Conservation (phyloP, 768 basidiomycete species). For the Crucibulum laeve region DNA sequence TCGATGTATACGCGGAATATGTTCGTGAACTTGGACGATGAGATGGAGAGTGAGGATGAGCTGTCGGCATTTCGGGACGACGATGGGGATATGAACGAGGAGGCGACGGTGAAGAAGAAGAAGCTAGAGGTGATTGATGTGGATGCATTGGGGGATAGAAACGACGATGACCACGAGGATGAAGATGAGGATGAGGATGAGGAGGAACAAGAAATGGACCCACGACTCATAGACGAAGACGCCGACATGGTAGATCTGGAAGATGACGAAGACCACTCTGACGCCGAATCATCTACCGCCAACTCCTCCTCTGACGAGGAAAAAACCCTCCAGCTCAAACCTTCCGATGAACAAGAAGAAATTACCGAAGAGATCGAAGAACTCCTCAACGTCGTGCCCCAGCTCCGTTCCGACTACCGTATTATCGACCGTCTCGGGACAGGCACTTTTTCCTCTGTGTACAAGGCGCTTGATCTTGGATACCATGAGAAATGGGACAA, state of each 20-base stretch:
- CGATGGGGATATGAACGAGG: slow-evolving; percentile 3
- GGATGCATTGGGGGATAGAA: neutral
- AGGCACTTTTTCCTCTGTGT: slow-evolving; percentile 98
- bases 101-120: neutral
- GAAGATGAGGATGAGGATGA: slow-evolving; percentile 4
- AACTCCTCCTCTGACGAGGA: slow-evolving; percentile 28
- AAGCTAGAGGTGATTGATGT: neutral
- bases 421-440: slow-evolving; percentile 91
- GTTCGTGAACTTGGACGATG: slow-evolving; percentile 45
- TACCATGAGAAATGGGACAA: slow-evolving; percentile 77
- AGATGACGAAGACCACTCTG: slow-evolving; percentile 8
- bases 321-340: slow-evolving; percentile 49
- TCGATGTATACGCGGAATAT: slow-evolving; percentile 2
- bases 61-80: slow-evolving; percentile 7
- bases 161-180: slow-evolving; percentile 3
- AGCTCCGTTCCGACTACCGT: slow-evolving; percentile 63
- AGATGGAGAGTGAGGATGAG: slow-evolving; percentile 47
- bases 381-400: slow-evolving; percentile 61
- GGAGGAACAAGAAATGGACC: neutral
- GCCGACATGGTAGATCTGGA: neutral
- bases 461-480: slow-evolving; percentile 84
- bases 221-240: neutral
- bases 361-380: slow-evolving; percentile 76
- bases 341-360: slow-evolving; percentile 64
- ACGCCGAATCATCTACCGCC: slow-evolving; percentile 4